Evolutionary conservation across 1,139 yeast species (phyloP).

Genomic region (Candida sp.): DNA sequence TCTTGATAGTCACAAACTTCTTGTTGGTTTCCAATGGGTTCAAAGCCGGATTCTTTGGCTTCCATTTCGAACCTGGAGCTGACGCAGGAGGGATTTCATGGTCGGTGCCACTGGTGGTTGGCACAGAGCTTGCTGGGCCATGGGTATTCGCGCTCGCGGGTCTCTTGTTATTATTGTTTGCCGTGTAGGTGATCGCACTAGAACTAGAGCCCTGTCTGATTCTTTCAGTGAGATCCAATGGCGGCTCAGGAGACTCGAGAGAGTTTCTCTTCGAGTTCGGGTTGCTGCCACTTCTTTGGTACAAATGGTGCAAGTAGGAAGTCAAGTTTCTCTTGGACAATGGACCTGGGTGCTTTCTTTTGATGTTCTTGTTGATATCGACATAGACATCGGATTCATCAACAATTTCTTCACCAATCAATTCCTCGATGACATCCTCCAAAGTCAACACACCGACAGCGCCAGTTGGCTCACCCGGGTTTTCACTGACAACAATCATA

Average conservation of each 20-base stretch:
- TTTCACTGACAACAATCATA: conserved; percentile 90
- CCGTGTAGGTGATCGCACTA: conserved; percentile 11
- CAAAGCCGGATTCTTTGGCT: conserved; percentile 76
- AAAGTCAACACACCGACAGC: conserved; percentile 91
- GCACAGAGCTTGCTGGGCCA: conserved; percentile 1
- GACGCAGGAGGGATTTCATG: conserved; percentile 4
- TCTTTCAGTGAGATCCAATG: conserved; percentile 14
- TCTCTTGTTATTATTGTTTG: conserved; percentile 9
- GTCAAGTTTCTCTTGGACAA: conserved; percentile 74
- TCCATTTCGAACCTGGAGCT: conserved; percentile 29
- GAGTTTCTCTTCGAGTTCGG: conserved; percentile 40
- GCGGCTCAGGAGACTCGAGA: conserved; percentile 24
- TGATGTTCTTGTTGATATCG: conserved; percentile 87
- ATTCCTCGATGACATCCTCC: conserved; percentile 97
- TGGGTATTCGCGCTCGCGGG: neutral
- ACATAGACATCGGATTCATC: conserved; percentile 97
- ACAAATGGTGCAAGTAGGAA: conserved; percentile 66
- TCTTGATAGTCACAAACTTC: conserved; percentile 70
- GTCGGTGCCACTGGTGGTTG: neutral
- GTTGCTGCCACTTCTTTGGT: conserved; percentile 35
- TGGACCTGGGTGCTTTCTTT: conserved; percentile 86
- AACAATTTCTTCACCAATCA: conserved; percentile 97
- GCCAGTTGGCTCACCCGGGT: conserved; percentile 88
- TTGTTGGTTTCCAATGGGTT: conserved; percentile 81
- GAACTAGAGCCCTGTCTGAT: conserved; percentile 13